Evolutionary conservation across 108 stramenopile species (phyloP).

Genomic region (Aurantiochytrium sp.): DNA sequence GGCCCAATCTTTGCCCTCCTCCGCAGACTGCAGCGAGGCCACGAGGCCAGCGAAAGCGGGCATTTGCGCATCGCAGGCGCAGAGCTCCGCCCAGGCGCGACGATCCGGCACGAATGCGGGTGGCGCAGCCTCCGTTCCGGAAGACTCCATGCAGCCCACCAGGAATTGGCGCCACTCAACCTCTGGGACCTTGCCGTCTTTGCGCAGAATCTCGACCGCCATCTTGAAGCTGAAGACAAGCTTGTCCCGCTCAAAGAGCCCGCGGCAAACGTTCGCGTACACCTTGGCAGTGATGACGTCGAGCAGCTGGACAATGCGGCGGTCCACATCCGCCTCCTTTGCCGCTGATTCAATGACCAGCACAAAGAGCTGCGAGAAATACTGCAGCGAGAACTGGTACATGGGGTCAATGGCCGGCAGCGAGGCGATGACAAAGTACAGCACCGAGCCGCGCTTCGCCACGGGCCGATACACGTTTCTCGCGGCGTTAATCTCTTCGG

Average conservation of each 20-base stretch:
- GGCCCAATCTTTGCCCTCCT: not conserved
- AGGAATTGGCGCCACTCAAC: constrained; percentile 48
- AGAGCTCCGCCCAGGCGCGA: constrained; percentile 20
- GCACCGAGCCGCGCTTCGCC: constrained; percentile 51
- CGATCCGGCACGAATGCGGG: constrained; percentile 36
- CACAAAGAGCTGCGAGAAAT: constrained; percentile 51
- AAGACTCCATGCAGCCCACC: constrained; percentile 36
- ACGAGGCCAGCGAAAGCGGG: constrained; percentile 37
- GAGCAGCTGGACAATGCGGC: constrained; percentile 46
- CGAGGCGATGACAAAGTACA: constrained; percentile 59
- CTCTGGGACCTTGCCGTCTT: constrained; percentile 27
- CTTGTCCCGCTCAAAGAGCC: constrained; percentile 50
- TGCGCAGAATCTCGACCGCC: constrained; percentile 2
- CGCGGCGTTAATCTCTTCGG: constrained; percentile 51
- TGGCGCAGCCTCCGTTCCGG: no score
- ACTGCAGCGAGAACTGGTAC: constrained; percentile 65
- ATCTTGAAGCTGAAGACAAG: constrained; percentile 42
- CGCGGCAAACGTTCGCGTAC: constrained; percentile 55
- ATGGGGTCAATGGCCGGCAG: constrained; percentile 57
- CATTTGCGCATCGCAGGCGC: not conserved
- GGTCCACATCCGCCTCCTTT: constrained; percentile 38
- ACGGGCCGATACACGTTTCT: constrained; percentile 58
- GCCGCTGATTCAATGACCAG: constrained; percentile 43
- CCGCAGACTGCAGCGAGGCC: not conserved
- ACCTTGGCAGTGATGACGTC: constrained; percentile 51